Evolutionary conservation across 1,139 yeast genomes (phyloP).

Genomic region (Taphrina communis): DNA sequence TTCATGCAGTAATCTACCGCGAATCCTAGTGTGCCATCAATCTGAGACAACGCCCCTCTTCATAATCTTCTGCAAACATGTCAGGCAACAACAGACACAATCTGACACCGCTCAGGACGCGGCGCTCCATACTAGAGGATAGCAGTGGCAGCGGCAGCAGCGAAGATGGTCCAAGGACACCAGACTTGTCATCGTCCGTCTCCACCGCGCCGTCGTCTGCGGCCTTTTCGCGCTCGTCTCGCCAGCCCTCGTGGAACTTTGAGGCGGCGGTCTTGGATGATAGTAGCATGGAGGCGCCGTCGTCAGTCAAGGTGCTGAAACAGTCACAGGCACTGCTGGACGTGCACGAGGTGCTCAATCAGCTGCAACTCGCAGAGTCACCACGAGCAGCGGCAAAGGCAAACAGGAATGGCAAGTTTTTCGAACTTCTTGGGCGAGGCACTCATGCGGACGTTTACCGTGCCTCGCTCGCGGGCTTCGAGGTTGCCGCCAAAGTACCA

Average conservation of each 20-base stretch:
- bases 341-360: slow-evolving; percentile 5
- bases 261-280: background rate
- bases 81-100: background rate
- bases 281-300: slow-evolving; percentile 16
- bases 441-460: slow-evolving; percentile 20
- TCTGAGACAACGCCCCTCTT: background rate
- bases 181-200: slow-evolving; percentile 14
- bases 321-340: slow-evolving; percentile 1
- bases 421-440: slow-evolving; percentile 20
- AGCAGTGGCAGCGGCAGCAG: background rate
- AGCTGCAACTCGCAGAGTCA: slow-evolving; percentile 3
- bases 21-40: background rate
- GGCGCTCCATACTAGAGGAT: background rate
- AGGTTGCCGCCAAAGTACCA: slow-evolving; percentile 33
- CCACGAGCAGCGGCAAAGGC: background rate
- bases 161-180: slow-evolving; percentile 17
- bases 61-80: background rate
- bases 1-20: too few species aligned
- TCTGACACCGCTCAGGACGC: slow-evolving; percentile 12
- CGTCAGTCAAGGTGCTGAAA: slow-evolving; percentile 9
- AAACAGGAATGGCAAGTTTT: background rate
- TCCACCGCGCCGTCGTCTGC: slow-evolving; percentile 28
- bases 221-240: slow-evolving; percentile 15
- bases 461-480: slow-evolving; percentile 12
- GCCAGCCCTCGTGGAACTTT: slow-evolving; percentile 16